Percentiles rank a stretch among this genome's conserved stretches.
These are phyloP conservation scores for Juglanconis juglandina DNA, from an alignment of 2,329 filamentous ascomycete species.

Conservation along the genomic window DNA sequence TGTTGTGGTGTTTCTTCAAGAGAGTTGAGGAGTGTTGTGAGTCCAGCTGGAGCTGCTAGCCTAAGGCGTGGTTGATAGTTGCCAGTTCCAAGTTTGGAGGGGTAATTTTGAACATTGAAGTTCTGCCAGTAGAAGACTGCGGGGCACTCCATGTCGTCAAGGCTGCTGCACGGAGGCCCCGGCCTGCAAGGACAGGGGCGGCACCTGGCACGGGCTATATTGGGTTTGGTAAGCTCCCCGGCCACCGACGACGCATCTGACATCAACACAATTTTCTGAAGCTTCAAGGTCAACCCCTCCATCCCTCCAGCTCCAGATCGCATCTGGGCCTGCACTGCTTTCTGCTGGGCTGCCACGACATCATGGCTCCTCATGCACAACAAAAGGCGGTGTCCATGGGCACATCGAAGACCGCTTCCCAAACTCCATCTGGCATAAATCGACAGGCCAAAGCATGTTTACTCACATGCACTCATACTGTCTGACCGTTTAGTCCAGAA, in stretches of 20 bases:
- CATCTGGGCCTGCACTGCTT: too few relatives aligned
- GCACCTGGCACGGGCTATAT: neutral
- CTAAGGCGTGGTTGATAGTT: neutral
- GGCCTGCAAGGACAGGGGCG: neutral
- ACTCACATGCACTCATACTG: neutral
- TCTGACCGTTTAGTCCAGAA: too few relatives aligned
- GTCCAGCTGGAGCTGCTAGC: neutral
- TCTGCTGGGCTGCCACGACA: neutral
- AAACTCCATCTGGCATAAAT: neutral
- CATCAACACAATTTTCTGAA: neutral
- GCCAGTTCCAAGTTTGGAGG: constrained; percentile 1
- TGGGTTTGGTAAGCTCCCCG: neutral
- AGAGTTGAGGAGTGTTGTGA: neutral
- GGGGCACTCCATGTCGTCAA: neutral
- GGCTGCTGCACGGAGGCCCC: neutral
- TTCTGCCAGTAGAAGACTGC: neutral
- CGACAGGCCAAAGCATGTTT: neutral
- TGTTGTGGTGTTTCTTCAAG: neutral
- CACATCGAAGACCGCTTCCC: neutral
- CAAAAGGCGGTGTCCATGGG: neutral
- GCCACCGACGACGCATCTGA: neutral
- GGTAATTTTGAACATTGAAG: neutral
- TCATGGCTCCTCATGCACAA: neutral
- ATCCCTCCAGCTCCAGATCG: too few relatives aligned
- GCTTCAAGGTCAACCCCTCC: neutral